Evolutionary conservation across 345 rosid species (phyloP), one percentile per base, ranked within the genome.

Genomic region (Carallia brachiata): DNA sequence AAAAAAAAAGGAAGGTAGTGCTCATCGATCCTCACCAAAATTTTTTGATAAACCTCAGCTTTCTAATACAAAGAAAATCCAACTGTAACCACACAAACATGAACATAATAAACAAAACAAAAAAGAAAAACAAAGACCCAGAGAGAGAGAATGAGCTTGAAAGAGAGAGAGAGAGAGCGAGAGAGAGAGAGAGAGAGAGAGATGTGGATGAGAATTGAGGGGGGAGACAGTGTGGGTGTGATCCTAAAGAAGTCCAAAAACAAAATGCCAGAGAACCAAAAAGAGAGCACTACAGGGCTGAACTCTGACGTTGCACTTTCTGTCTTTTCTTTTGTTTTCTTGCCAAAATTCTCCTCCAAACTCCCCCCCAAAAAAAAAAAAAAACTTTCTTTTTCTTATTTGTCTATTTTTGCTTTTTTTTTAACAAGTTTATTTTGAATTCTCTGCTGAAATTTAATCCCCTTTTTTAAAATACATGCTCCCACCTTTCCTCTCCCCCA

Each of bases 291-390:
- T 81, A 77, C 81, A 32, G 62, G 73, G 75, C 80, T 78, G 53
- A 78, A 63, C 73, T 75, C 82, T 88, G 87, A 78, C 81, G 84
- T 86, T 76, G 82, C 77, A 74, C 88, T 86, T 87, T 91, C 89
- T 89, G 90, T 88, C 92, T 82, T 87, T 88, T 86, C 88, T 77
- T 75, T 72, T 84, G 79, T 74, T 80, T 74, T 72, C 78, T 77
- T 75, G 50, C 50, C 16, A 23, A 23, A 23, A 23, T 23, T 40
- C 10, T 40, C 48, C 78, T 76, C 64, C 79, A 70, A 57, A 17
- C 72, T 61, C 47, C n/a, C 82, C 67, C 23, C 0, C n/a, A n/a
- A n/a, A n/a, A 0, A 23, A 72, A 36, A 60, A 78, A 77, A 70
- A 79, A 64, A 61, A 78, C 39, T 62, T 8, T 40, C 65, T 70